Percentiles rank a stretch among this genome's conserved stretches.
phyloP scores from a whole-genome alignment of 2,329 filamentous ascomycete genomes.

The Aureobasidium sp. region DNA sequence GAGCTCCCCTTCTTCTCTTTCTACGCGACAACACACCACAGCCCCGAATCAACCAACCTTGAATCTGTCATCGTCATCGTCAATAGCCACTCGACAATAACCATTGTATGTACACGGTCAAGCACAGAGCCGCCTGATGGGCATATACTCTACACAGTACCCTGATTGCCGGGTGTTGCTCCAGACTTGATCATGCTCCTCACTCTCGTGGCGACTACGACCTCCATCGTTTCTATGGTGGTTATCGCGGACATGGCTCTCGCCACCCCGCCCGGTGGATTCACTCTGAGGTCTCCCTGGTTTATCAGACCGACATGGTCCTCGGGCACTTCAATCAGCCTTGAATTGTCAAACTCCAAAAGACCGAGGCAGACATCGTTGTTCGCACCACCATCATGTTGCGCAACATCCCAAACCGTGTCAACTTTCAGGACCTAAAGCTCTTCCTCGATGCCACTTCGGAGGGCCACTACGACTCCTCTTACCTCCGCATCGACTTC shows the following conservation, averaged over 20 bases:
- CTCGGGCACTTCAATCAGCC: constrained; percentile 22
- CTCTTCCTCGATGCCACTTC: constrained; percentile 70
- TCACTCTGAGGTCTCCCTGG: not conserved
- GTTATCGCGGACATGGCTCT: not conserved
- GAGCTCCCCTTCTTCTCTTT: not conserved
- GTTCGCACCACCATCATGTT: constrained; percentile 65
- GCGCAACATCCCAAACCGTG: constrained; percentile 88
- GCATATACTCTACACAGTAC: not conserved
- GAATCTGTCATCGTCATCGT: not conserved
- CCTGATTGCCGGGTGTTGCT: not conserved
- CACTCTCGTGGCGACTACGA: not conserved
- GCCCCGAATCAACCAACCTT: not conserved
- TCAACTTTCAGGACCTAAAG: constrained; percentile 62
- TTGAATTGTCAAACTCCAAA: constrained; percentile 33
- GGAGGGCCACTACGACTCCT: constrained; percentile 82
- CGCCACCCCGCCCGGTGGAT: not conserved
- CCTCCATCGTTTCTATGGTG: not conserved
- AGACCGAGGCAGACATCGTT: constrained; percentile 36
- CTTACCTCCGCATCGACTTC: constrained; percentile 78
- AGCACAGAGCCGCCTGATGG: not conserved
- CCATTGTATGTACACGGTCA: not conserved
- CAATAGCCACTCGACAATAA: not conserved
- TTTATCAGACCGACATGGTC: not conserved
- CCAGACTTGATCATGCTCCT: not conserved
- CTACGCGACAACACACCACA: not conserved